Base-by-base conservation (phyloP, 192 early-diverging fungal genomes). In the Chytriomyces confervae region DNA sequence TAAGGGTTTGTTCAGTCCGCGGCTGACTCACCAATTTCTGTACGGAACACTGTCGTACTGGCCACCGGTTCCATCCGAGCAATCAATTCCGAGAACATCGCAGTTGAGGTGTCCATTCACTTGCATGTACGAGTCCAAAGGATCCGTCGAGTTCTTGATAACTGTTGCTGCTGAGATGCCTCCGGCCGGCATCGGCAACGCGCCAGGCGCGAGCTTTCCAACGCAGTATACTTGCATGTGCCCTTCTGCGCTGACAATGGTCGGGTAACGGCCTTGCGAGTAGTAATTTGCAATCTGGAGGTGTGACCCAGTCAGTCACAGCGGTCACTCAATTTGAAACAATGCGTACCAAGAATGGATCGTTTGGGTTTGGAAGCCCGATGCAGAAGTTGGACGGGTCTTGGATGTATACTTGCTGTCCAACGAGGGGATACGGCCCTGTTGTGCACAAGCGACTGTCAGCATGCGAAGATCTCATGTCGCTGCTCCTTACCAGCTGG, bases 221-320 rank as follows among this genome's bases (percentile, higher is more conserved):
- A 77, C 45, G 69, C 82, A 83, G 75, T 57, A 81, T 1, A 76
- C 72, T 7, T 78, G 78, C 23, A 83, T 70, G 57, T 49, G 74
- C 4, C 82, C 82, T 73, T 83, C 82, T 29, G 67, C 82, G 36
- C 60, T n/a, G 24, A 83, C 75, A 45, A 83, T 83, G 29, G 73
- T 81, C 0, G 82, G 82, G 49, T 43, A 5, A 27, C 24, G 49
- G 36, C 43, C 29, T 36, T 50, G 64, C 81, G 13, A 78, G 79
- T 50, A 81, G 73, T 68, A n/a, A 43, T 66, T 57, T 57, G 13
- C 16, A 57, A 20, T 57, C 16, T n/a, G 13, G 53, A 13, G 53
- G 53, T n/a, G 53, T n/a, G 20, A 57, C 20, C 3, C 16, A 20
- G 16, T 57, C 16, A 57, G 53, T n/a, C n/a, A n/a, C 0, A n/a